phyloP scores from a whole-genome alignment of 2,329 filamentous ascomycete genomes.

The Stagonosporopsis vannaccii region DNA sequence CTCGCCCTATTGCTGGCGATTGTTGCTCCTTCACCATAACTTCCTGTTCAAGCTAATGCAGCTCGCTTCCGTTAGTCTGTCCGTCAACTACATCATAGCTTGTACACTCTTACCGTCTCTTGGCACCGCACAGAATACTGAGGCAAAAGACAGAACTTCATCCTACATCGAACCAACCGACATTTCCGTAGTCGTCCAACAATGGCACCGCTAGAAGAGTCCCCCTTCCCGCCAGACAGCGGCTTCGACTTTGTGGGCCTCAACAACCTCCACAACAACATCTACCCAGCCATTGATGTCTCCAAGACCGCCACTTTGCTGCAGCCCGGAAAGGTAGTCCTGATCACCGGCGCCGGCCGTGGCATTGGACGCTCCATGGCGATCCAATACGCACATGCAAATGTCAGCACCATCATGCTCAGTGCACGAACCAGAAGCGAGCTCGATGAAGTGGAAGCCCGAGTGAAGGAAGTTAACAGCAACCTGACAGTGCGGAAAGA shows the following conservation, averaged over 20 bases:
- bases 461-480: slow-evolving; percentile 49
- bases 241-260: slow-evolving; percentile 29
- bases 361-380: slow-evolving; percentile 64
- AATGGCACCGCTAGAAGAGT: not conserved
- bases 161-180: not conserved
- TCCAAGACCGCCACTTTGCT: slow-evolving; percentile 47
- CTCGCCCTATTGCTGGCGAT: not conserved
- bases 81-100: not conserved
- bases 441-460: slow-evolving; percentile 48
- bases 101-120: not conserved
- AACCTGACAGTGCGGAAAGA: slow-evolving; percentile 55
- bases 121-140: not conserved
- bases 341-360: slow-evolving; percentile 64
- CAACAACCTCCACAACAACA: slow-evolving; percentile 53
- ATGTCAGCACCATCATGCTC: slow-evolving; percentile 61
- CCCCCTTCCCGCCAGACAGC: slow-evolving; percentile 8
- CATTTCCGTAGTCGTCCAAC: not conserved
- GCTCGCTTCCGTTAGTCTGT: not conserved
- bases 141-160: not conserved
- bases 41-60: not conserved
- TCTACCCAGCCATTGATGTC: slow-evolving; percentile 61
- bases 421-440: slow-evolving; percentile 57
- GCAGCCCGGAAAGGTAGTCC: slow-evolving; percentile 50
- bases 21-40: not conserved
- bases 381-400: slow-evolving; percentile 63